phyloP scores from a whole-genome alignment of 805 yeast genomes.

The Pichia californica region DNA sequence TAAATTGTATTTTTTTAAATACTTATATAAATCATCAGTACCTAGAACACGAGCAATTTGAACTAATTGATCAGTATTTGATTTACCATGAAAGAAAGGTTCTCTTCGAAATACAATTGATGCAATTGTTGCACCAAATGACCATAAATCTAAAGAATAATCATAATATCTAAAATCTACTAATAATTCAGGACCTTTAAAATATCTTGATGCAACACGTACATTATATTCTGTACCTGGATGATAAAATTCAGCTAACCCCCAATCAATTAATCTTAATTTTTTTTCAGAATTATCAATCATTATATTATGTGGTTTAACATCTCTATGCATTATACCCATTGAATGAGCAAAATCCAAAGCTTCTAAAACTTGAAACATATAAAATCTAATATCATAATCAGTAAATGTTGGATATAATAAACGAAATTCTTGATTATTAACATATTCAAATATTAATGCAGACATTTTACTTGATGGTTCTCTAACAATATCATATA shows the following conservation, averaged over 20 bases:
- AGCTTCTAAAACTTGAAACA: conserved; percentile 74
- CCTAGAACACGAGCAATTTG: conserved; percentile 87
- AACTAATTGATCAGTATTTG: conserved; percentile 85
- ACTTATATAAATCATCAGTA: conserved; percentile 67
- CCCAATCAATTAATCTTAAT: conserved; percentile 89
- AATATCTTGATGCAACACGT: conserved; percentile 87
- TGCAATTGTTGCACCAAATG: conserved; percentile 88
- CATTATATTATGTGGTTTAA: conserved; percentile 94
- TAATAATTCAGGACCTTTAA: conserved; percentile 87
- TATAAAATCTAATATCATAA: conserved; percentile 73
- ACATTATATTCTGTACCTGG: conserved; percentile 86
- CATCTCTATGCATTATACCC: conserved; percentile 96
- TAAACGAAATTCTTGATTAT: conserved; percentile 75
- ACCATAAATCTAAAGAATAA: conserved; percentile 89
- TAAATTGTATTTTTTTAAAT: conserved; percentile 65
- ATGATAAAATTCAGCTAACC: conserved; percentile 90
- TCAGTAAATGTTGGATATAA: conserved; percentile 75
- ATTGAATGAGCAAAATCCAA: conserved; percentile 85
- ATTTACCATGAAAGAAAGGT: conserved; percentile 87
- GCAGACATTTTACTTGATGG: conserved; percentile 79
- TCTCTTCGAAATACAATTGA: conserved; percentile 86
- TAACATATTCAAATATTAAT: conserved; percentile 74
- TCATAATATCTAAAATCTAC: conserved; percentile 85
- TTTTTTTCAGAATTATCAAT: conserved; percentile 71
- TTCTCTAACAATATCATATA: conserved; percentile 78